Conservation (phyloP, 352 stramenopile genomes). For the Globisporangium yorkense region DNA sequence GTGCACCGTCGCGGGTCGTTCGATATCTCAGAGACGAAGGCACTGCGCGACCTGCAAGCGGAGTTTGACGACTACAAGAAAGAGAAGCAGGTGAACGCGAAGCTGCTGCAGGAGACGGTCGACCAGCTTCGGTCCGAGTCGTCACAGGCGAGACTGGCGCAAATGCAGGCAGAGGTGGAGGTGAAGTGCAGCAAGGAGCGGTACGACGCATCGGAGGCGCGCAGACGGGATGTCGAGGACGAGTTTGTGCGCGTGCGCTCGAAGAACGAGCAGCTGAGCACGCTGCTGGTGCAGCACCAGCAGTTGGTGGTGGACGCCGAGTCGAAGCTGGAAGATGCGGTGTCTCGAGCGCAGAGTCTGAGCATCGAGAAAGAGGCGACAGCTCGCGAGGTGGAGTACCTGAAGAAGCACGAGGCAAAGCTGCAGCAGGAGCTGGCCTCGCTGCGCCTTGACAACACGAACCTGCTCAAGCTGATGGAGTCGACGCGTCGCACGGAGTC, state of each 20-base stretch:
- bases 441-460: constrained; percentile 69
- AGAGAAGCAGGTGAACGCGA: constrained; percentile 60
- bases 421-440: constrained; percentile 49
- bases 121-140: constrained; percentile 45
- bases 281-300: constrained; percentile 60
- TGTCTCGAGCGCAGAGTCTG: constrained; percentile 30
- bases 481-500: constrained; percentile 62
- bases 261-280: constrained; percentile 56
- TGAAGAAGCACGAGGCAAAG: constrained; percentile 63
- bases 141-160: constrained; percentile 39
- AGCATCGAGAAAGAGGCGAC: constrained; percentile 46
- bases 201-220: constrained; percentile 46
- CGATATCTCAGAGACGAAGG: constrained; percentile 31
- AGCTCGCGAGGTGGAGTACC: constrained; percentile 33
- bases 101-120: constrained; percentile 61
- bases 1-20: constrained; percentile 14
- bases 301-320: constrained; percentile 47
- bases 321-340: constrained; percentile 49
- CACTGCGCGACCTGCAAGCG: constrained; percentile 49
- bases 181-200: constrained; percentile 58
- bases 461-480: constrained; percentile 77
- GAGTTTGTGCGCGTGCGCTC: constrained; percentile 53
- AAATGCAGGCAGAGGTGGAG: constrained; percentile 73
- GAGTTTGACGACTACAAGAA: constrained; percentile 81
- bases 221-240: constrained; percentile 50